Evolutionary conservation across 805 yeast species (phyloP).

Genomic region (Martiniozyma abietophila): DNA sequence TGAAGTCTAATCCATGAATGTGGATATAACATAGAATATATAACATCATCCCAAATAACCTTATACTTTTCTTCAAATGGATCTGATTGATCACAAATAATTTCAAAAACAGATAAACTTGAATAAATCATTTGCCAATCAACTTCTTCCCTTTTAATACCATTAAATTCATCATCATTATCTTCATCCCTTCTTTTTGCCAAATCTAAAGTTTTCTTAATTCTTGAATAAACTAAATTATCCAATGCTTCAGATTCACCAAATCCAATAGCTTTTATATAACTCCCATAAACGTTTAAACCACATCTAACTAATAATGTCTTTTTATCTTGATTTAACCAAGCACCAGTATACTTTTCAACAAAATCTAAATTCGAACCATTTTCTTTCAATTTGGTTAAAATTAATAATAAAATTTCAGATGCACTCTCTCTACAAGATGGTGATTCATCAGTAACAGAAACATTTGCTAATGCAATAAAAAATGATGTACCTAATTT

Average conservation of each 20-base stretch:
- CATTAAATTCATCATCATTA: slow-evolving; percentile 22
- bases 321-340: slow-evolving; percentile 54
- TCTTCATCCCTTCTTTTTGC: slow-evolving; percentile 30
- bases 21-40: slow-evolving; percentile 62
- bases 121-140: slow-evolving; percentile 78
- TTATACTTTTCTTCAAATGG: slow-evolving; percentile 35
- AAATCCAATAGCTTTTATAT: slow-evolving; percentile 38
- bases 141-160: slow-evolving; percentile 14
- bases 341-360: slow-evolving; percentile 39
- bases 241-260: slow-evolving; percentile 23
- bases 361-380: slow-evolving; percentile 23
- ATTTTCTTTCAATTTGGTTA: slow-evolving; percentile 35
- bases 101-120: slow-evolving; percentile 38
- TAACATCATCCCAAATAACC: slow-evolving; percentile 43
- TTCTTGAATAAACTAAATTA: slow-evolving; percentile 21
- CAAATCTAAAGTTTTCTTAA: slow-evolving; percentile 14
- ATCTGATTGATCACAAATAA: slow-evolving; percentile 8
- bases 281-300: slow-evolving; percentile 60
- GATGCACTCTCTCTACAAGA: slow-evolving; percentile 82
- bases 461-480: slow-evolving; percentile 68
- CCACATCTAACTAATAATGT: slow-evolving; percentile 59
- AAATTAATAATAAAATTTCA: slow-evolving; percentile 44
- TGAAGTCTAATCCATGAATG: slow-evolving; percentile 84
- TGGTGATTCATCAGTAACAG: slow-evolving; percentile 67
- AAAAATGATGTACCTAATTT: slow-evolving; percentile 70